A percentile compares a stretch with the other conserved stretches of the same genome.
Conservation (phyloP, 805 yeast genomes). For the Nakazawaea laoshanensis region DNA sequence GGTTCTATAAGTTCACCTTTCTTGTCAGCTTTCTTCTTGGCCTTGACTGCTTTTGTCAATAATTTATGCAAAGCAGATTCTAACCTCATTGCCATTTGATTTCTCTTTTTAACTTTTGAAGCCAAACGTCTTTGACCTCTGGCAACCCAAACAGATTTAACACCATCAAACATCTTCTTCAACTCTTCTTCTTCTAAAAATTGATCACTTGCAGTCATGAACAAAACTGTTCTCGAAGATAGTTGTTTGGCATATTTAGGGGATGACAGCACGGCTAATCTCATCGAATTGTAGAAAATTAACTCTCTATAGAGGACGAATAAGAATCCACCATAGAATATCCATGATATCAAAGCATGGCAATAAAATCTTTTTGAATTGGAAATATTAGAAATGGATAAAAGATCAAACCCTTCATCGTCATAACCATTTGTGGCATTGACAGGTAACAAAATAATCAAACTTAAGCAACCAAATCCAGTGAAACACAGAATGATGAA, state of each 20-base stretch:
- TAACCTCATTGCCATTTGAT: slow-evolving; percentile 45
- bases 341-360: slow-evolving; percentile 76
- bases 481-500: slow-evolving; percentile 45
- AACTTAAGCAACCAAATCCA: slow-evolving; percentile 47
- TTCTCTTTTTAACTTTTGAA: slow-evolving; percentile 50
- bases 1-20: slow-evolving; percentile 43
- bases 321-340: slow-evolving; percentile 61
- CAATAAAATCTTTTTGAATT: slow-evolving; percentile 65
- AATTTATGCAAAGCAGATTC: slow-evolving; percentile 60
- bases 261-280: slow-evolving; percentile 71
- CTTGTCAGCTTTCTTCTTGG: slow-evolving; percentile 55
- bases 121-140: slow-evolving; percentile 51
- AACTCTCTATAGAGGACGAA: slow-evolving; percentile 80
- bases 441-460: slow-evolving; percentile 73
- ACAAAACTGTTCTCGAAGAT: slow-evolving; percentile 73
- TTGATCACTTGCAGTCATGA: slow-evolving; percentile 76
- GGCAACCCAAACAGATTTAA: slow-evolving; percentile 72
- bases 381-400: slow-evolving; percentile 71
- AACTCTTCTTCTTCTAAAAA: slow-evolving; percentile 67
- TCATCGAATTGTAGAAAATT: slow-evolving; percentile 64
- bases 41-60: slow-evolving; percentile 55
- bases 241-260: slow-evolving; percentile 71
- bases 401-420: slow-evolving; percentile 60
- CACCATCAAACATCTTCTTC: slow-evolving; percentile 72
- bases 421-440: slow-evolving; percentile 65